Percentiles rank a stretch among this genome's conserved stretches.
Conservation (phyloP, 2,329 filamentous ascomycete genomes). For the Alternaria sp. region DNA sequence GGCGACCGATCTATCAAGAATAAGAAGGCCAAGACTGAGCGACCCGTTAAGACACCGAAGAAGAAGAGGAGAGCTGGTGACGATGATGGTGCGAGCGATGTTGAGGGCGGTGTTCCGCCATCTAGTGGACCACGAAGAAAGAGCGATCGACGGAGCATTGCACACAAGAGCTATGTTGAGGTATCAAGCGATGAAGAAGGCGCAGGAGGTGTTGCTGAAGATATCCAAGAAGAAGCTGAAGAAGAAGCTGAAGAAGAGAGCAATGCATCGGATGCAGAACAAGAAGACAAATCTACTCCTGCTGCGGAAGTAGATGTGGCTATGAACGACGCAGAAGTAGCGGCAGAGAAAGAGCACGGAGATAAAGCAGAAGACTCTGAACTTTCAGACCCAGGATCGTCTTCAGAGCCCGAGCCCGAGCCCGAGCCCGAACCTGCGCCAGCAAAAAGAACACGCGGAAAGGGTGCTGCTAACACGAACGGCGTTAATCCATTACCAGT, state of each 20-base stretch:
- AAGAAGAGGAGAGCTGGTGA: slow-evolving; percentile 40
- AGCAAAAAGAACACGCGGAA: slow-evolving; percentile 23
- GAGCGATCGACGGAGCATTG: slow-evolving; percentile 45
- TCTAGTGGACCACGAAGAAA: slow-evolving; percentile 54
- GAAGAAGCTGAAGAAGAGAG: slow-evolving; percentile 21
- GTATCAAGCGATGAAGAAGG: slow-evolving; percentile 52
- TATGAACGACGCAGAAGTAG: slow-evolving; percentile 29
- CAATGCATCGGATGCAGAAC: slow-evolving; percentile 23
- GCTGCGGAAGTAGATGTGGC: slow-evolving; percentile 37
- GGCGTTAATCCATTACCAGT: slow-evolving; percentile 20
- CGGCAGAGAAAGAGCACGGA: slow-evolving; percentile 12
- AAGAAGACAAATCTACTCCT: slow-evolving; percentile 15
- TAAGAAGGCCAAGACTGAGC: slow-evolving; percentile 35
- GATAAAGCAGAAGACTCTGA: slow-evolving; percentile 19
- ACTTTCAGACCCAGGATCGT: slow-evolving; percentile 19
- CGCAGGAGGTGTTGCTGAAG: slow-evolving; percentile 35
- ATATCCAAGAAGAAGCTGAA: slow-evolving; percentile 22
- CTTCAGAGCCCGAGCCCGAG: slow-evolving; percentile 18
- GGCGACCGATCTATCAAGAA: slow-evolving; percentile 39
- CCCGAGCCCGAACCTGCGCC: slow-evolving; percentile 20
- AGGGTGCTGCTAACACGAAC: slow-evolving; percentile 23
- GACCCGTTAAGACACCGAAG: slow-evolving; percentile 48
- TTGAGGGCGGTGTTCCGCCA: slow-evolving; percentile 28
- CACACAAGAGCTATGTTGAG: slow-evolving; percentile 54
- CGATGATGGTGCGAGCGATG: slow-evolving; percentile 44